phyloP scores from a whole-genome alignment of 768 basidiomycete species.

The Auricularia cornea region DNA sequence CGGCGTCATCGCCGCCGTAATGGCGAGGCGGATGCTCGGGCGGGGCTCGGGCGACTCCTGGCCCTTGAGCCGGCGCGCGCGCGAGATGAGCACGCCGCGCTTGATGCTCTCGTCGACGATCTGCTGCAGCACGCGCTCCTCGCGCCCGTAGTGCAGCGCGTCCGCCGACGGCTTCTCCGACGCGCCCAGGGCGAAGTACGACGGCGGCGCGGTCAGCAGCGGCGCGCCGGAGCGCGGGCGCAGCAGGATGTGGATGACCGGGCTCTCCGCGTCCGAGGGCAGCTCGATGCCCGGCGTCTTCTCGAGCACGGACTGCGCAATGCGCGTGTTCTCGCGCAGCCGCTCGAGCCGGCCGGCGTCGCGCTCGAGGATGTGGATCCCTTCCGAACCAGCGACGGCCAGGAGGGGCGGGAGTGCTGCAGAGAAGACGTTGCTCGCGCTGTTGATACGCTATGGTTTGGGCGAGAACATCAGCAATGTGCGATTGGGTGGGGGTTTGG shows the following conservation, averaged over 20 bases:
- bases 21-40: constrained; percentile 79
- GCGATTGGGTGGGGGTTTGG: background rate
- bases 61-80: constrained; percentile 69
- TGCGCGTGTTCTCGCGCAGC: constrained; percentile 74
- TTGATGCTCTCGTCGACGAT: constrained; percentile 80
- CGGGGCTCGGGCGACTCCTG: constrained; percentile 78
- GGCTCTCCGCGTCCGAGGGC: constrained; percentile 78
- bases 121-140: constrained; percentile 81
- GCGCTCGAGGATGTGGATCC: constrained; percentile 67
- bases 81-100: constrained; percentile 80
- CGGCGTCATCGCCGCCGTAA: constrained; percentile 69
- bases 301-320: constrained; percentile 74
- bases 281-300: constrained; percentile 73
- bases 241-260: constrained; percentile 68
- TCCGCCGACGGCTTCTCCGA: constrained; percentile 29
- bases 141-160: constrained; percentile 46
- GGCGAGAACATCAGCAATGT: background rate
- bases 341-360: constrained; percentile 66
- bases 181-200: background rate
- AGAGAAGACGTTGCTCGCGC: constrained; percentile 91
- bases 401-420: constrained; percentile 89
- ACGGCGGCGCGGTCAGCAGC: background rate
- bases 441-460: constrained; percentile 87
- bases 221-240: background rate
- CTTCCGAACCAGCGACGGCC: constrained; percentile 80